A percentile compares a stretch with the other conserved stretches of the same genome.
These are phyloP conservation scores for Sclerotinia subarctica DNA, from an alignment of 2,329 filamentous ascomycete genomes.

Conservation along the genomic window DNA sequence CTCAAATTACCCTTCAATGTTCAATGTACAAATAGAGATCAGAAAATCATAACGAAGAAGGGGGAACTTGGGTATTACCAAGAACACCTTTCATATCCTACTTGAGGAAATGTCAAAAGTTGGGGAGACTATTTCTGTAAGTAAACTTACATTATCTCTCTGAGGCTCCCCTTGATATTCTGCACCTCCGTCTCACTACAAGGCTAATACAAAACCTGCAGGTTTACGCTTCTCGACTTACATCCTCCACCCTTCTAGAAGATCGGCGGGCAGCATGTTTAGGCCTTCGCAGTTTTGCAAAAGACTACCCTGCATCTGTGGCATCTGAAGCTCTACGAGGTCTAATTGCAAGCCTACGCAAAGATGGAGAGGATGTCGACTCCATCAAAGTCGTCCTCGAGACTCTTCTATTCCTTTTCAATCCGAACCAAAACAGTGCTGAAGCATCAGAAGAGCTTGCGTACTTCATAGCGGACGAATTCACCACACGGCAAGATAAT, in stretches of 20 bases:
- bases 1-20: conserved; percentile 4
- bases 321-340: conserved; percentile 88
- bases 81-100: conserved; percentile 18
- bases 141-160: background rate
- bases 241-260: conserved; percentile 87
- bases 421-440: conserved; percentile 65
- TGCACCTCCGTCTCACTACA: background rate
- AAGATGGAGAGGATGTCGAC: conserved; percentile 91
- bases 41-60: conserved; percentile 13
- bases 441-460: conserved; percentile 96
- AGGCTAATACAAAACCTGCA: background rate
- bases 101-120: conserved; percentile 22
- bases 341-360: conserved; percentile 78
- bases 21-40: conserved; percentile 7
- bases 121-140: conserved; percentile 21
- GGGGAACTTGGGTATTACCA: conserved; percentile 2
- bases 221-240: conserved; percentile 63
- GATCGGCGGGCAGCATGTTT: conserved; percentile 91
- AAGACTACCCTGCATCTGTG: conserved; percentile 92
- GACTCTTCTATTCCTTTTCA: conserved; percentile 91
- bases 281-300: conserved; percentile 90
- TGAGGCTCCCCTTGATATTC: background rate
- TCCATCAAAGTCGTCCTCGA: conserved; percentile 94
- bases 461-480: conserved; percentile 95
- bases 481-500: conserved; percentile 96